A percentile compares a stretch with the other conserved stretches of the same genome.
Evolutionary conservation across 139 green algal species (phyloP).

Genomic region (Pleodorina starrii): DNA sequence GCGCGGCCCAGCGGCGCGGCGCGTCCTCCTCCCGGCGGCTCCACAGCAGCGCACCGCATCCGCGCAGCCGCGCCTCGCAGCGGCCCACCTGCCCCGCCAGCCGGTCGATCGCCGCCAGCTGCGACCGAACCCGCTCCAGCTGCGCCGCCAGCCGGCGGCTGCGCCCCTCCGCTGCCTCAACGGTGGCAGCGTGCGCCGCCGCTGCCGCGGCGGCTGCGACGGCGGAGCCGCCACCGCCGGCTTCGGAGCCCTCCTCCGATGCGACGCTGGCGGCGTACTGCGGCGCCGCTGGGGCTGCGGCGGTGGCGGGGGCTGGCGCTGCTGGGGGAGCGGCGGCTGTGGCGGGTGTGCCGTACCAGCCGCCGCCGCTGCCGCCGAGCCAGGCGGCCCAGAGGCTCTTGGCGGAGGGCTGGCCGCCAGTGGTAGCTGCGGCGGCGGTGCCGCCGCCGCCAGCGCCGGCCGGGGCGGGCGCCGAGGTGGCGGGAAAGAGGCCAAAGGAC

Average conservation of each 20-base stretch:
- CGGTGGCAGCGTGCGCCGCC: background rate
- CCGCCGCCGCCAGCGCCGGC: no score
- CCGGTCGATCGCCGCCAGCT: conserved; percentile 39
- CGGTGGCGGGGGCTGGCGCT: background rate
- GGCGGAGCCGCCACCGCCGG: background rate
- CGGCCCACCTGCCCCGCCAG: conserved; percentile 9
- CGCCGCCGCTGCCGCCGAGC: background rate
- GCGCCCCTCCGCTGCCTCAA: conserved; percentile 35
- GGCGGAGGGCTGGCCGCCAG: background rate
- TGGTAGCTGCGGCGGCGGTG: background rate
- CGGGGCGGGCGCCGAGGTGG: background rate
- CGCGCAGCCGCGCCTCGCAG: background rate
- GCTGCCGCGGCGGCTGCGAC: background rate
- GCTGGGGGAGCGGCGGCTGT: background rate
- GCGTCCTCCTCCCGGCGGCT: conserved; percentile 34
- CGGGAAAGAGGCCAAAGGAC: background rate
- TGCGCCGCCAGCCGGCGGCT: conserved; percentile 25
- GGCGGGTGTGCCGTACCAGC: conserved; percentile 3
- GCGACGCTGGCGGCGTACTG: background rate
- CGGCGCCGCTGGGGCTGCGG: background rate
- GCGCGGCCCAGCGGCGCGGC: conserved; percentile 19
- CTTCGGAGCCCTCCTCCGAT: conserved; percentile 8
- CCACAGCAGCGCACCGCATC: conserved; percentile 29
- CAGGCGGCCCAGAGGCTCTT: conserved; percentile 1
- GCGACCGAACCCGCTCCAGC: conserved; percentile 34